Conservation (phyloP, 441 rosid species). For the Melastoma candidum region DNA sequence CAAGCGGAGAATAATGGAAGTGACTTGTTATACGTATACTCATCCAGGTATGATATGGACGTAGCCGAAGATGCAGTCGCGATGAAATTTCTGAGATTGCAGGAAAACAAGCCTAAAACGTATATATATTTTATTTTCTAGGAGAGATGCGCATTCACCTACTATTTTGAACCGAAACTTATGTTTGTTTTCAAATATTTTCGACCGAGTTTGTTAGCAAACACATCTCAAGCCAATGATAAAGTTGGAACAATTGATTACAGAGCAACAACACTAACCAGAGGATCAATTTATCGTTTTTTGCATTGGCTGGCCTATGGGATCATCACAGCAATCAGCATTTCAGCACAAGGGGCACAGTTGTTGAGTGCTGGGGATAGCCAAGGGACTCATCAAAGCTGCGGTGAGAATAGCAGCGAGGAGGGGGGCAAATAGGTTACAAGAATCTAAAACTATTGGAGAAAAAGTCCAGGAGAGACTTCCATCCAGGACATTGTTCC, state of each 20-base stretch:
- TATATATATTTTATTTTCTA: no score
- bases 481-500: constrained; percentile 42
- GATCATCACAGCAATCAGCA: constrained; percentile 49
- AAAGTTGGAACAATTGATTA: constrained; percentile 41
- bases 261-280: constrained; percentile 26
- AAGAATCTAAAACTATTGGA: constrained; percentile 44
- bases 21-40: no score
- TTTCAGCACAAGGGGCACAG: neutral
- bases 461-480: constrained; percentile 50
- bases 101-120: no score
- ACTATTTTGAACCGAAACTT: no score
- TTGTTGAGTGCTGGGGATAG: constrained; percentile 37
- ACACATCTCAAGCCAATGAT: constrained; percentile 38
- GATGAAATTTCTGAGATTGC: no score
- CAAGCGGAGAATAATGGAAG: no score
- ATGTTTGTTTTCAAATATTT: no score
- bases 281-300: constrained; percentile 45
- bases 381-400: constrained; percentile 41
- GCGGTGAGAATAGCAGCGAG: constrained; percentile 51
- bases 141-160: no score
- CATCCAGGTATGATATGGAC: no score
- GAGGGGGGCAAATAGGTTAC: constrained; percentile 62
- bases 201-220: constrained; percentile 8
- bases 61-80: no score
- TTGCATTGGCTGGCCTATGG: constrained; percentile 68